These are phyloP conservation scores for Pouteria glomerata DNA, from an alignment of 148 eudicot genomes.

Conservation along the genomic window DNA sequence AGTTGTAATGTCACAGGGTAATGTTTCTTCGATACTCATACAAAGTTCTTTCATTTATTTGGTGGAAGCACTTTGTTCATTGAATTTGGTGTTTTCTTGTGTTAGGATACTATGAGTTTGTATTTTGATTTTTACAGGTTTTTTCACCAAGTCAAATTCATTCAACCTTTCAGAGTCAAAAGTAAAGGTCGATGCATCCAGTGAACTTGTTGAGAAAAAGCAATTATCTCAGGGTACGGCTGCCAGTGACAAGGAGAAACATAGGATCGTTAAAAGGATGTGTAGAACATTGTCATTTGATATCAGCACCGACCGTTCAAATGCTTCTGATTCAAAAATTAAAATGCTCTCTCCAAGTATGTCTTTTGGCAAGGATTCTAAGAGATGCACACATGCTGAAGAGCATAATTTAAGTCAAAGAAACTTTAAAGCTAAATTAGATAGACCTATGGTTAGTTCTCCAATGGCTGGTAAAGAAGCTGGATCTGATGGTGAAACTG, in stretches of 20 bases:
- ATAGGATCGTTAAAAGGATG: slow-evolving; percentile 17
- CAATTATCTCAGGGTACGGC: slow-evolving; percentile 11
- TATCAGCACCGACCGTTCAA: slow-evolving; percentile 15
- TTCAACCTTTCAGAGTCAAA: slow-evolving; percentile 15
- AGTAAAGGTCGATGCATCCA: slow-evolving; percentile 9
- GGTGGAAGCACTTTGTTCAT: not conserved
- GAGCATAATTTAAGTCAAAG: slow-evolving; percentile 12
- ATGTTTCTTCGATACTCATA: slow-evolving; percentile 6
- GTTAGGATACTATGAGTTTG: not conserved
- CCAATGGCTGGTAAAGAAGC: slow-evolving; percentile 2
- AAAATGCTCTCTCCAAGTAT: not conserved
- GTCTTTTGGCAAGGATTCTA: slow-evolving; percentile 9
- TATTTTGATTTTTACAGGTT: slow-evolving; percentile 20
- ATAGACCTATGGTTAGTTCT: slow-evolving; percentile 9
- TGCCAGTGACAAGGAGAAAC: slow-evolving; percentile 8
- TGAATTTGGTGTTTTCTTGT: no score
- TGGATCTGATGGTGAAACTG: slow-evolving; percentile 1
- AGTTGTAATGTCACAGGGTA: slow-evolving; percentile 19
- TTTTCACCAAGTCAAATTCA: slow-evolving; percentile 15
- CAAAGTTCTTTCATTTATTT: not conserved
- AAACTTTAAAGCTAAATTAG: slow-evolving; percentile 11
- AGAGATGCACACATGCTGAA: slow-evolving; percentile 11
- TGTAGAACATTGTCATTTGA: slow-evolving; percentile 25
- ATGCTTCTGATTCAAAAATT: slow-evolving; percentile 10
- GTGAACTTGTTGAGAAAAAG: slow-evolving; percentile 6